A percentile compares a stretch with the other conserved stretches of the same genome.
Conservation (phyloP, 23 red algal genomes). For the Cyanidium caldarium region DNA sequence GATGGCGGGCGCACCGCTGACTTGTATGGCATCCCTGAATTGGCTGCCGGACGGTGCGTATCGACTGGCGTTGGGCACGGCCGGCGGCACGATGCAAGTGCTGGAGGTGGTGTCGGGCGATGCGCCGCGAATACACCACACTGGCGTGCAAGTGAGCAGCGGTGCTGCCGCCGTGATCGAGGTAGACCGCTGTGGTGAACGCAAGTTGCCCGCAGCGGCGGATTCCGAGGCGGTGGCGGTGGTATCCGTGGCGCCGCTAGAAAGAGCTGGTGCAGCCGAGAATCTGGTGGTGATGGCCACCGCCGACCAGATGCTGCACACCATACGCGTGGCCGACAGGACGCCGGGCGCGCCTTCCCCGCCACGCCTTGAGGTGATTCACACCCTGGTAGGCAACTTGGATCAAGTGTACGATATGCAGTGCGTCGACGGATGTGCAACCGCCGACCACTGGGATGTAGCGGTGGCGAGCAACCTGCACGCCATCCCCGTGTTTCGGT, state of each 20-base stretch:
- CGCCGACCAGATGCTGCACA: neutral
- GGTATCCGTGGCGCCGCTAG: neutral
- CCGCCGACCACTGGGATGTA: neutral
- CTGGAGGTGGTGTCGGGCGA: neutral
- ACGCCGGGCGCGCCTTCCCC: neutral
- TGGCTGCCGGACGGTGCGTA: too few species aligned
- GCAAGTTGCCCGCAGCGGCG: too few species aligned
- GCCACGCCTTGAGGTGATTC: neutral
- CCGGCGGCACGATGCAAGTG: neutral
- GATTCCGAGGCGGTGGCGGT: neutral
- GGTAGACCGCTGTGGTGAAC: too few species aligned
- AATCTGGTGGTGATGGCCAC: neutral
- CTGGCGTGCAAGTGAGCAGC: neutral
- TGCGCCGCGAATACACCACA: neutral
- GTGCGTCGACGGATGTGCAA: neutral
- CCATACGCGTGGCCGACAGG: neutral
- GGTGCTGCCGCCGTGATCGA: neutral
- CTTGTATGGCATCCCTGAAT: neutral
- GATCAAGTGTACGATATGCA: neutral
- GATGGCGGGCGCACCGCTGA: neutral
- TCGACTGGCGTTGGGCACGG: too few species aligned
- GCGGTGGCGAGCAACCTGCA: neutral
- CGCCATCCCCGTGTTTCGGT: neutral
- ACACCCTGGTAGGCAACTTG: neutral
- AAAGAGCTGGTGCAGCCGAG: too few species aligned